These are phyloP conservation scores for Globisporangium parvum DNA, from an alignment of 352 stramenopile species.

Conservation along the genomic window DNA sequence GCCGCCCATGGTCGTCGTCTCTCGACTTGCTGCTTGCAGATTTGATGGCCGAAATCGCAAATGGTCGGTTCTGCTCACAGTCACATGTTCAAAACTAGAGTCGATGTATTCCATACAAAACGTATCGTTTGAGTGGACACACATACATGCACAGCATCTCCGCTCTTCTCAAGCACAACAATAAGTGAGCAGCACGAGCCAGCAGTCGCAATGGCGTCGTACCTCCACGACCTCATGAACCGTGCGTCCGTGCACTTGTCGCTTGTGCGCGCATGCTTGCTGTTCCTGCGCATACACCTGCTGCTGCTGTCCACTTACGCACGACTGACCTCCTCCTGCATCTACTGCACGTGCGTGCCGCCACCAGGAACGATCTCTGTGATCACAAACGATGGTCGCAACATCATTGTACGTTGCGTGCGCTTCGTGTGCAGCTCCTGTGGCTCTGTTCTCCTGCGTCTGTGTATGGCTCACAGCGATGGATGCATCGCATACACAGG, in stretches of 20 bases:
- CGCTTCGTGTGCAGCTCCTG: background rate
- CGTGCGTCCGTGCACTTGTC: conserved; percentile 36
- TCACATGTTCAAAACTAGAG: background rate
- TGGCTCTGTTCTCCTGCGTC: background rate
- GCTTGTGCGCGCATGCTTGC: conserved; percentile 4
- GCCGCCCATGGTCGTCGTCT: conserved; percentile 48
- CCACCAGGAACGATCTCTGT: conserved; percentile 85
- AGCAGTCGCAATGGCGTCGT: conserved; percentile 51
- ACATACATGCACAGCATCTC: conserved; percentile 3
- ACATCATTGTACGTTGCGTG: conserved; percentile 85
- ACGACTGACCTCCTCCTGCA: background rate
- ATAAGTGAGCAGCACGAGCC: conserved; percentile 4
- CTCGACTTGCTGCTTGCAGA: background rate
- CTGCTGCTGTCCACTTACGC: too few species aligned
- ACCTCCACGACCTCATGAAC: conserved; percentile 81
- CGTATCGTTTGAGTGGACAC: too few species aligned
- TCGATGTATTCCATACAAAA: too few species aligned
- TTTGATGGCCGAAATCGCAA: too few species aligned
- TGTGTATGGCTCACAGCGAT: conserved; percentile 1
- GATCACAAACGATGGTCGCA: conserved; percentile 92
- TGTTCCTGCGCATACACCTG: background rate
- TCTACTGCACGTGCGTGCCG: background rate
- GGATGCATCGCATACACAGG: conserved; percentile 23
- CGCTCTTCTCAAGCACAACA: conserved; percentile 9
- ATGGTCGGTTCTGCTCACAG: too few species aligned